These are phyloP conservation scores for Saururus chinensis DNA, from an alignment of 164 flowering plant genomes.

Conservation along the genomic window DNA sequence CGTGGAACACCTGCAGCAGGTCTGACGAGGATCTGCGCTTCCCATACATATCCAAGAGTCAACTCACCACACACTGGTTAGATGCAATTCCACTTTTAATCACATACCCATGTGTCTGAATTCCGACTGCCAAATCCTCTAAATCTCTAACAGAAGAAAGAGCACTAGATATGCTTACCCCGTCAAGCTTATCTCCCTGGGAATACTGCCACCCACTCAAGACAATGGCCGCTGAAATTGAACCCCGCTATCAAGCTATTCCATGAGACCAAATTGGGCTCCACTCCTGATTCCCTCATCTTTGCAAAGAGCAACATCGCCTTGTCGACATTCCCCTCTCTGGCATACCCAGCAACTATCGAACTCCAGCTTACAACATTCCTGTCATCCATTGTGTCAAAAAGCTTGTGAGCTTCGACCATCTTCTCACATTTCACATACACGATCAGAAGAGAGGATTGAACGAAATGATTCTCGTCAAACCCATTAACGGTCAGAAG, in stretches of 20 bases:
- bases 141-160: constrained; percentile 56
- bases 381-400: constrained; percentile 35
- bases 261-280: constrained; percentile 61
- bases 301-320: constrained; percentile 32
- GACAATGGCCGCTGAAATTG: constrained; percentile 30
- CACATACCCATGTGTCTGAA: constrained; percentile 54
- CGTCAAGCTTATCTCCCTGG: constrained; percentile 48
- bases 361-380: constrained; percentile 64
- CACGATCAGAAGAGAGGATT: constrained; percentile 46
- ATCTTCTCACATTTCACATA: constrained; percentile 40
- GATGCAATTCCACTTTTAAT: constrained; percentile 38
- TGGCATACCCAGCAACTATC: constrained; percentile 52
- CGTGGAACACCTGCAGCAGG: constrained; percentile 45
- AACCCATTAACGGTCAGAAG: constrained; percentile 32
- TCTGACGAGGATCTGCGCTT: constrained; percentile 33
- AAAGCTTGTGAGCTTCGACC: constrained; percentile 36
- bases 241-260: constrained; percentile 73
- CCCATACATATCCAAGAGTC: constrained; percentile 77
- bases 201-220: constrained; percentile 30
- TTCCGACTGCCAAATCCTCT: constrained; percentile 33
- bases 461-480: constrained; percentile 34
- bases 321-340: constrained; percentile 28
- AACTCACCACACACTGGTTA: constrained; percentile 46
- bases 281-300: constrained; percentile 36
- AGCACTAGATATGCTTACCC: constrained; percentile 42